These are phyloP conservation scores for Chrysoporthe cubensis DNA, from an alignment of 2,329 filamentous ascomycete genomes.

Conservation along the genomic window DNA sequence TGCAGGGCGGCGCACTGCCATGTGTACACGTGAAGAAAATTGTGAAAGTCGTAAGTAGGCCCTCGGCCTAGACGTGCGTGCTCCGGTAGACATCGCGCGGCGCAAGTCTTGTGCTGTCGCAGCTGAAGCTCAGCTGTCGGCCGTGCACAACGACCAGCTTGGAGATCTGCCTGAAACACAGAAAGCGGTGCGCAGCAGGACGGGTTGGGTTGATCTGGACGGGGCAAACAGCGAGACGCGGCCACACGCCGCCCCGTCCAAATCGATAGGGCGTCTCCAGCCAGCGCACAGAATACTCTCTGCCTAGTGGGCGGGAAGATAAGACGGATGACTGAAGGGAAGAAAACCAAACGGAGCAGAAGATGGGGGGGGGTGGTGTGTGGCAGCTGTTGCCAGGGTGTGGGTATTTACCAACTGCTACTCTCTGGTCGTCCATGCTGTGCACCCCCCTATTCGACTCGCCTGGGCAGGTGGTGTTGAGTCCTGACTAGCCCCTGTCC, in stretches of 20 bases:
- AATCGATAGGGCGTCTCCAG: not conserved
- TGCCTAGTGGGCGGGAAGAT: not conserved
- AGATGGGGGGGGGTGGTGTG: not conserved
- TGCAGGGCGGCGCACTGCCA: not conserved
- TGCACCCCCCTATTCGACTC: not conserved
- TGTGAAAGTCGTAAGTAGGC: not conserved
- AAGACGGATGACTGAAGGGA: not conserved
- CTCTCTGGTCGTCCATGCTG: not conserved
- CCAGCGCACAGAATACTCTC: not conserved
- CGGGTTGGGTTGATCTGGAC: too few relatives aligned
- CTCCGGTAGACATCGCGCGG: too few relatives aligned
- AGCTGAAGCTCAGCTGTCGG: too few relatives aligned
- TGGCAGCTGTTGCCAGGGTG: slow-evolving; percentile 5
- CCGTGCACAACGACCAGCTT: too few relatives aligned
- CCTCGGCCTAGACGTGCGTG: too few relatives aligned
- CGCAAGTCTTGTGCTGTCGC: too few relatives aligned
- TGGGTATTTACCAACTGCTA: slow-evolving; percentile 4
- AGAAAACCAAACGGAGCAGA: not conserved
- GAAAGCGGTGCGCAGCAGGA: too few relatives aligned
- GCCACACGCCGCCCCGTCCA: not conserved
- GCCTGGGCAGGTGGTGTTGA: not conserved
- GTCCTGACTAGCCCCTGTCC: not conserved
- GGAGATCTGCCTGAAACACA: too few relatives aligned
- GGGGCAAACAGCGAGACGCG: not conserved
- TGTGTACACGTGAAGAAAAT: not conserved